phyloP scores from a whole-genome alignment of 306 rosid species.

The Biancaea sappan region DNA sequence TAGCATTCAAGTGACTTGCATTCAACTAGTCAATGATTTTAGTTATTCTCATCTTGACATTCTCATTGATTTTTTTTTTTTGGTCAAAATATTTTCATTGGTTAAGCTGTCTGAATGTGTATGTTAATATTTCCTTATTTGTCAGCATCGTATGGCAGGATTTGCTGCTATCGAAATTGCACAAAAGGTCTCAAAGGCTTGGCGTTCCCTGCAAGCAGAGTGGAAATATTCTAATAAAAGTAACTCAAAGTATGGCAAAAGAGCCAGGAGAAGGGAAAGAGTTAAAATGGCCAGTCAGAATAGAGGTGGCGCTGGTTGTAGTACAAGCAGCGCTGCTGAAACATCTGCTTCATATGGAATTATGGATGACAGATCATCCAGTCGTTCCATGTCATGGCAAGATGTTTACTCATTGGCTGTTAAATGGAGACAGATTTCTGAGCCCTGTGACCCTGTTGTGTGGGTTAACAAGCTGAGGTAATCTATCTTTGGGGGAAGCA shows the following conservation, averaged over 20 bases:
- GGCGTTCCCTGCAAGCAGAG: slow-evolving; percentile 82
- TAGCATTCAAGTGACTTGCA: background rate
- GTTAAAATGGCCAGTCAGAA: slow-evolving; percentile 72
- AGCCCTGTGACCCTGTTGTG: slow-evolving; percentile 90
- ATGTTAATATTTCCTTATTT: slow-evolving; percentile 43
- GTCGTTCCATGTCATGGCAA: slow-evolving; percentile 72
- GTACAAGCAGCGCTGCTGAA: slow-evolving; percentile 69
- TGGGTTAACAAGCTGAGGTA: slow-evolving; percentile 96
- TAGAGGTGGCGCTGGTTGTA: slow-evolving; percentile 96
- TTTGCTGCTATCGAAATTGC: slow-evolving; percentile 94
- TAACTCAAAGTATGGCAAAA: slow-evolving; percentile 70
- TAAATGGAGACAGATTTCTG: slow-evolving; percentile 90
- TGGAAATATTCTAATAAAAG: slow-evolving; percentile 73
- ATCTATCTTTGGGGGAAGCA: slow-evolving; percentile 26
- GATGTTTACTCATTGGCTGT: slow-evolving; percentile 81
- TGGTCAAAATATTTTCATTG: background rate
- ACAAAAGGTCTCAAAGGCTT: slow-evolving; percentile 88
- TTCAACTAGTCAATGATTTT: slow-evolving; percentile 16
- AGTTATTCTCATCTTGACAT: background rate
- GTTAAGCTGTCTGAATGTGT: background rate
- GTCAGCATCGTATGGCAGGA: slow-evolving; percentile 98
- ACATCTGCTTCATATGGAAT: slow-evolving; percentile 51
- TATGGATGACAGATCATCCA: slow-evolving; percentile 67
- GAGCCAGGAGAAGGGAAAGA: slow-evolving; percentile 81
- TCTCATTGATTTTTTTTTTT: slow-evolving; percentile 1